phyloP scores from a whole-genome alignment of 148 eudicot genomes.

The Rhododendron vialii region DNA sequence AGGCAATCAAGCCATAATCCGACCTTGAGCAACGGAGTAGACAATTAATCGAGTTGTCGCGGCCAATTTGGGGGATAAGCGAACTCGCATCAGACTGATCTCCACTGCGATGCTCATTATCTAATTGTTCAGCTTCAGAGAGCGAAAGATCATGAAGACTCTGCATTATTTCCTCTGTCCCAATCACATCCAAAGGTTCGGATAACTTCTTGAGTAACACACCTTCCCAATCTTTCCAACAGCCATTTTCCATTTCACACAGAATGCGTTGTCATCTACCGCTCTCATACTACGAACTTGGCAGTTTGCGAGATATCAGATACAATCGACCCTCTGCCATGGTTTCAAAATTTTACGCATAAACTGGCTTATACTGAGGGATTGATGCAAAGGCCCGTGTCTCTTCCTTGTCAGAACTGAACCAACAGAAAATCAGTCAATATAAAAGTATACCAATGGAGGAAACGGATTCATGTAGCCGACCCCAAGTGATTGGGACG shows the following conservation, averaged over 20 bases:
- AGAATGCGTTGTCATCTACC: constrained; percentile 30
- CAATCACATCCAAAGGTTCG: neutral
- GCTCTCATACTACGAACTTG: constrained; percentile 35
- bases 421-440: constrained; percentile 7
- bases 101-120: neutral
- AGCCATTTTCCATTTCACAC: constrained; percentile 14
- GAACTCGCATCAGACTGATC: constrained; percentile 17
- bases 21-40: constrained; percentile 20
- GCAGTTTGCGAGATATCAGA: constrained; percentile 30
- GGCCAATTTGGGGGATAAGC: constrained; percentile 14
- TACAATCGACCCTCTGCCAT: constrained; percentile 55
- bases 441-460: neutral
- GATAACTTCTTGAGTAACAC: constrained; percentile 17
- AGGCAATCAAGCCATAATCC: constrained; percentile 24
- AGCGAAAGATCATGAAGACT: neutral
- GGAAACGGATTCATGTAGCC: too few relatives aligned
- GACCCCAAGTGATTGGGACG: too few relatives aligned
- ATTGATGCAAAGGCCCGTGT: constrained; percentile 11
- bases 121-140: neutral
- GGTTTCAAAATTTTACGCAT: neutral
- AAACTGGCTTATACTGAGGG: neutral
- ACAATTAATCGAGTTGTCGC: constrained; percentile 19
- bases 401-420: constrained; percentile 10
- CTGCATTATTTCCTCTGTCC: neutral
- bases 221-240: constrained; percentile 19